These are phyloP conservation scores for Castanea mollissima DNA, from an alignment of 306 rosid genomes.

Conservation along the genomic window DNA sequence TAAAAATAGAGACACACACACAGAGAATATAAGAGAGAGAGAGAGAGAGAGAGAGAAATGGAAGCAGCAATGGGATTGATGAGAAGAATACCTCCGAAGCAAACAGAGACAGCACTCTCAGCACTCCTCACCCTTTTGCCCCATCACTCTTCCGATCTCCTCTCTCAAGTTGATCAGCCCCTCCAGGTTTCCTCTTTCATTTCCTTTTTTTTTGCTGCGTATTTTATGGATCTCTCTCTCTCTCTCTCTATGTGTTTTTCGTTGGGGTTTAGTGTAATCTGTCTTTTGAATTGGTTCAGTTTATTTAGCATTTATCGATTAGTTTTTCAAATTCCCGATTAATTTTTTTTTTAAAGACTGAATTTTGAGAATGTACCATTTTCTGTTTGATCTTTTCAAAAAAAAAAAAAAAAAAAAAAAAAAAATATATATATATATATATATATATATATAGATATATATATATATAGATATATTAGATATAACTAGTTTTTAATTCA, in stretches of 20 bases:
- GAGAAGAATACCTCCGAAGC: constrained; percentile 90
- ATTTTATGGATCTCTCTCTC: background rate
- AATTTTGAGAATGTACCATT: too few species aligned
- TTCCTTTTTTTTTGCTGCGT: background rate
- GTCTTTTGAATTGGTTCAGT: too few species aligned
- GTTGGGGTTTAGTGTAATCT: background rate
- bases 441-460: too few species aligned
- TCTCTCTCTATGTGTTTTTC: background rate
- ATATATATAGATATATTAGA: too few species aligned
- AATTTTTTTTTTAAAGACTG: too few species aligned
- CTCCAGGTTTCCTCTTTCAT: constrained; percentile 59
- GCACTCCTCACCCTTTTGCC: constrained; percentile 93
- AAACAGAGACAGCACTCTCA: constrained; percentile 85
- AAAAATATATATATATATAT: too few species aligned
- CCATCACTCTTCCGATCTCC: constrained; percentile 90
- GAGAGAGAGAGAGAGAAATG: constrained; percentile 33
- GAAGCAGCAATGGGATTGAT: constrained; percentile 97
- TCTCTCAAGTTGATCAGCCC: constrained; percentile 96
- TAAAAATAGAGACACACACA: too few species aligned
- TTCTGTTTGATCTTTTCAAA: too few species aligned
- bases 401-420: too few species aligned
- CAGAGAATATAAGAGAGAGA: background rate
- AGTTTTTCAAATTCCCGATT: background rate
- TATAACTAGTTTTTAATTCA: too few species aligned
- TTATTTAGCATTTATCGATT: too few species aligned